Evolutionary conservation across 2,329 filamentous ascomycete species (phyloP), one percentile per base, ranked within the genome.

Genomic region (Malbranchea cinnamomea): DNA sequence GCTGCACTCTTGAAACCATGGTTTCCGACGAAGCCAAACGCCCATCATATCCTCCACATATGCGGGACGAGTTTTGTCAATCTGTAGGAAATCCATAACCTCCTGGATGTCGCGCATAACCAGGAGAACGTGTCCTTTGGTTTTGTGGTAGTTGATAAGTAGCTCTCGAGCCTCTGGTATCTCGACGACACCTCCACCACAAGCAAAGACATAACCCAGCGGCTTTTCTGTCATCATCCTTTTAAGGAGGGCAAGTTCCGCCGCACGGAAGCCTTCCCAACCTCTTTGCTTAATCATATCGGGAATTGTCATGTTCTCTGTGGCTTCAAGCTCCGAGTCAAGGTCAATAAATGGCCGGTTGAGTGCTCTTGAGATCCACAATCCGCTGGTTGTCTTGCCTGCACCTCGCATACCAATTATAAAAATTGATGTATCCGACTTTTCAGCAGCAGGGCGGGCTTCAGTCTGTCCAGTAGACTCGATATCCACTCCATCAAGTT

Each of bases 361-460:
- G 1, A 95, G 62, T 16, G 78, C 68, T 37, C 70, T 70, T 1
- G 79, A 75, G 46, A 89, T 77, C 82, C 85, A 93, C 9, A 71
- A 69, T 31, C 89, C 89, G 20, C 81, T 78, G 0, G 89, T 98
- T 0, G 89, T 94, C 61, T 98, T 98, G 15, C 89, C 89, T 23
- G 85, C 89, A 33, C 89, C 89, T 41, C 89, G 74, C 89, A 98
- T 98, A 6, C 89, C 89, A 41, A 98, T 87, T 37, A 98, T 77
- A 57, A 94, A 84, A 30, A 95, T 76, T 0, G 85, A 93, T 68
- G 43, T 71, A 41, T 42, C 52, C 28, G 43, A 52, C 37, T 57
- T 61, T 34, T 53, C 53, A 17, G 53, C 56, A 7, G 53, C 46
- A 14, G 55, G 52, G 26, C 57, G 41, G 15, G 42, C 37, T 26